These are phyloP conservation scores for Heliamphora exappendiculata DNA, from an alignment of 148 eudicot species.

Conservation along the genomic window DNA sequence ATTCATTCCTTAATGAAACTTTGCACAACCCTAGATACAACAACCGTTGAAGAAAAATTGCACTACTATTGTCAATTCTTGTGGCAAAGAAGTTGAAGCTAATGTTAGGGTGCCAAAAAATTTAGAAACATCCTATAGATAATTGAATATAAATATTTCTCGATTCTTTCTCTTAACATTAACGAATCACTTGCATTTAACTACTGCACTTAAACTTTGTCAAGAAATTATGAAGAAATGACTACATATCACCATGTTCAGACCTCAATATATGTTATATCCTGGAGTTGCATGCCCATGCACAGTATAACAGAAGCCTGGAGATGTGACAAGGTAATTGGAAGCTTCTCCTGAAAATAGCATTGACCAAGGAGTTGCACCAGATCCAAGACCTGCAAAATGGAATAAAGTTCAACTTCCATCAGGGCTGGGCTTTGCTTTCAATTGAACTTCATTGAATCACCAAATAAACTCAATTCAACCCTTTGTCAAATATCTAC, in stretches of 20 bases:
- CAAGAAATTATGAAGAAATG: neutral
- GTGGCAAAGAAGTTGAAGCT: neutral
- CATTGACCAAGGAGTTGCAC: neutral
- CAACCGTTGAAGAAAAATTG: neutral
- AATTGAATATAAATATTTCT: neutral
- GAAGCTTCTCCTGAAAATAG: slow-evolving; percentile 19
- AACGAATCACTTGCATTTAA: neutral
- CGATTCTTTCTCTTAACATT: neutral
- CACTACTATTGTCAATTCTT: neutral
- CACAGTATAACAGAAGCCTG: slow-evolving; percentile 14
- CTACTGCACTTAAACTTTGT: neutral
- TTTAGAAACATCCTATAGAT: neutral
- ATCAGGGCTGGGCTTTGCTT: neutral
- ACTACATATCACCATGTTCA: neutral
- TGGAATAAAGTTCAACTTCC: neutral
- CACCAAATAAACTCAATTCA: no score
- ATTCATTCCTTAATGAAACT: neutral
- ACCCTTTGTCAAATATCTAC: neutral
- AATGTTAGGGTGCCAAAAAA: neutral
- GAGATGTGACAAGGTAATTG: slow-evolving; percentile 13
- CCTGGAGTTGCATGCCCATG: slow-evolving; percentile 11
- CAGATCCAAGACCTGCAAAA: slow-evolving; percentile 10
- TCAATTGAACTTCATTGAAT: no score
- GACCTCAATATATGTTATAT: slow-evolving; percentile 13
- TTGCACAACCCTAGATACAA: neutral